Base-by-base conservation (phyloP, 2,329 filamentous ascomycete species). In the Cladosporium sp. region DNA sequence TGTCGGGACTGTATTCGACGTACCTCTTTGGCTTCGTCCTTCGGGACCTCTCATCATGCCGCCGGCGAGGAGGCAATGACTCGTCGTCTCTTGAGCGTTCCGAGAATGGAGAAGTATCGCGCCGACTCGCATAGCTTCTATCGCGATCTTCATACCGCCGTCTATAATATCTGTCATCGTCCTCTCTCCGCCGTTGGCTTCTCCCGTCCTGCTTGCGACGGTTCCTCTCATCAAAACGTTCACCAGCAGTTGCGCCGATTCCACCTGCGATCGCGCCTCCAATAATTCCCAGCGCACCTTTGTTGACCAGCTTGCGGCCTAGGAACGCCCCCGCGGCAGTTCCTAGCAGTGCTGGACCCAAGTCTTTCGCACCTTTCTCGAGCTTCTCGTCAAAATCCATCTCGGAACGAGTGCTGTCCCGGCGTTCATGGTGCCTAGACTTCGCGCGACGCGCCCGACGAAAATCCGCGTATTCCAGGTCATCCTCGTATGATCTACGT, bases 381-480 rank as follows among this genome's bases (percentile, higher is more conserved):
- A 35, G 22, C n/a, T 45, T 33, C 14, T 22, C 28, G 9, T 40
- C 31, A 13, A 35, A 33, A 34, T 50, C 54, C 80, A 82, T 0
- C 74, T 74, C 2, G 79, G 63, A 0, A 77, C 77, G 11, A 77
- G 73, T 40, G 78, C 67, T 3, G 69, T 72, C 52, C 75, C 73
- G 4, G 52, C 62, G 1, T 78, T 65, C 7, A 66, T 66, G 53
- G 34, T 73, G 74, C 0, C 78, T 78, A 53, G 79, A 78, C 58
- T 71, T 75, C 75, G 80, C 79, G 52, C 79, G 76, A 75, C 76
- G 81, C 7, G 77, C 73, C 13, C 28, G 14, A 19, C 31, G 42
- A 32, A 19, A 33, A 0, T 76, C 70, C 53, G 80, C 81, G 62
- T 78, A 75, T 0, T 73, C 74, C 3, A 78, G n/a, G 9, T 50